These are phyloP conservation scores for Candida sanyaensis DNA, from an alignment of 1,139 yeast species.

Conservation along the genomic window DNA sequence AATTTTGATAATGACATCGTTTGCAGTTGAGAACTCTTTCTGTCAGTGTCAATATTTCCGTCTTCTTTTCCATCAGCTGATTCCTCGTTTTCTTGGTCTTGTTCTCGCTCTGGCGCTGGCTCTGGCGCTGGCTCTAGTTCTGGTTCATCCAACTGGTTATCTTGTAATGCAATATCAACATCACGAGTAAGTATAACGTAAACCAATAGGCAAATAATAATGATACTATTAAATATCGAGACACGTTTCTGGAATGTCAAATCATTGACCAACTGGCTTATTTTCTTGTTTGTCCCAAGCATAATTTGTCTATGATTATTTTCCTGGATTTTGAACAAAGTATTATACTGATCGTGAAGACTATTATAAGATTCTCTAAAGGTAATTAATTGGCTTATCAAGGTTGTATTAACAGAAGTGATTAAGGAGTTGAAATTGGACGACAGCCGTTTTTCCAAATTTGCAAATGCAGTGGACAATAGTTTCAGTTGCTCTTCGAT, in stretches of 20 bases:
- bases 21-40: not conserved
- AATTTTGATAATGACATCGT: not conserved
- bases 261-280: constrained; percentile 44
- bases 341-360: constrained; percentile 27
- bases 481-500: constrained; percentile 85
- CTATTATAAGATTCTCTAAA: constrained; percentile 36
- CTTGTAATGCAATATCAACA: constrained; percentile 19
- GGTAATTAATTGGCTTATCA: constrained; percentile 47
- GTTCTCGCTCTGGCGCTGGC: not conserved
- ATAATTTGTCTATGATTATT: constrained; percentile 21
- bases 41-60: not conserved
- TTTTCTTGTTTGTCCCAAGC: constrained; percentile 35
- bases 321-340: constrained; percentile 26
- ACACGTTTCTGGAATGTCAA: constrained; percentile 58
- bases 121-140: no score
- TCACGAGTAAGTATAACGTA: constrained; percentile 68
- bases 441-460: constrained; percentile 66
- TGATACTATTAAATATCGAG: constrained; percentile 54
- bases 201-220: constrained; percentile 51
- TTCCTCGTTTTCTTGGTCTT: not conserved
- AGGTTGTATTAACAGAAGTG: constrained; percentile 57
- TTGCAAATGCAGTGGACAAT: constrained; percentile 68
- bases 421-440: constrained; percentile 59
- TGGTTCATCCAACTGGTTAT: not conserved
- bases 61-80: not conserved